Evolutionary conservation across 2,329 filamentous ascomycete species (phyloP).

Genomic region (Sclerotiophoma versabilis): DNA sequence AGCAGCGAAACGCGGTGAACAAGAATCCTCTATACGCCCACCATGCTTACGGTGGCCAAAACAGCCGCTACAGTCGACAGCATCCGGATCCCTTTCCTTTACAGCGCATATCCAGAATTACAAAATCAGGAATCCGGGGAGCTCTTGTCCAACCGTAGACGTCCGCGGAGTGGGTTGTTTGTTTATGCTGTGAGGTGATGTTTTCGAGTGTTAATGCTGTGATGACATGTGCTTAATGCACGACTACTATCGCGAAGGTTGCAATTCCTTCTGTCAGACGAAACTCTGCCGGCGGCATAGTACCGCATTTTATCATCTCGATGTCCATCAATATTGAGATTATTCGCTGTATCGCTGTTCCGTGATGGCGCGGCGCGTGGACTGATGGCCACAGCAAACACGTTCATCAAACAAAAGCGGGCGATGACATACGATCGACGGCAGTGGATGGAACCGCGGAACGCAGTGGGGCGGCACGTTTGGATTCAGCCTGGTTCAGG

Average conservation of each 20-base stretch:
- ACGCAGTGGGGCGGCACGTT: slow-evolving; percentile 11
- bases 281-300: not conserved
- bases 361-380: not conserved
- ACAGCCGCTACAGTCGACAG: no score
- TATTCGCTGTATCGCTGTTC: not conserved
- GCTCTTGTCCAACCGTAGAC: not conserved
- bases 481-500: slow-evolving; percentile 7
- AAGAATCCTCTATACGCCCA: no score
- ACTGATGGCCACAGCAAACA: not conserved
- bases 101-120: not conserved
- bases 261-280: not conserved
- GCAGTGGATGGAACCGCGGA: slow-evolving; percentile 1
- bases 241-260: not conserved
- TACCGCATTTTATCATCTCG: no score
- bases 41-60: no score
- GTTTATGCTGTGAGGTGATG: not conserved
- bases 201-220: not conserved
- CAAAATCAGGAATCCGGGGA: not conserved
- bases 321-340: no score
- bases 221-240: not conserved
- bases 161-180: not conserved
- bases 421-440: slow-evolving; percentile 18
- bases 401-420: slow-evolving; percentile 9
- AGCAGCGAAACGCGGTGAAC: no score
- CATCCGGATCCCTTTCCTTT: not conserved